A percentile compares a stretch with the other conserved stretches of the same genome.
Evolutionary conservation across 768 basidiomycete species (phyloP).

Genomic region (Strobilomyces confusus): DNA sequence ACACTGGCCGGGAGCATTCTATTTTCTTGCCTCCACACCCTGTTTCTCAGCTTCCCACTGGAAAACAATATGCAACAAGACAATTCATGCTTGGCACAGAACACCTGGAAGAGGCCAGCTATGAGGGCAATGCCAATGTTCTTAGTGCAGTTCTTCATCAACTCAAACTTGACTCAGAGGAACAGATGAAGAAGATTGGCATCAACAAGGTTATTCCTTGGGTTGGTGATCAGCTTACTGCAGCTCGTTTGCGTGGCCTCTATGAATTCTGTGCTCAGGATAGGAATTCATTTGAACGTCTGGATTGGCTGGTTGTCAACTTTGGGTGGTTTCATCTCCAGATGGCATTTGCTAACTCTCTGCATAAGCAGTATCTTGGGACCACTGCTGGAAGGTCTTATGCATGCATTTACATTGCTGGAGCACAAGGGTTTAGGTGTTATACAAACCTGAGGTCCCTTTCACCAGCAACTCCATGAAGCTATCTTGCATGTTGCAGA

Average conservation of each 20-base stretch:
- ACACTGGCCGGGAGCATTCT: constrained; percentile 13
- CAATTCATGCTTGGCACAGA: constrained; percentile 37
- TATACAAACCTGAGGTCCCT: not conserved
- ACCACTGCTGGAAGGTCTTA: not conserved
- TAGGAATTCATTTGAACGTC: constrained; percentile 34
- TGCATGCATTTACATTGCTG: not conserved
- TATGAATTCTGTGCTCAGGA: constrained; percentile 36
- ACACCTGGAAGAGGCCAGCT: constrained; percentile 37
- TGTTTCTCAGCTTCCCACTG: constrained; percentile 25
- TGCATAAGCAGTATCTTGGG: constrained; percentile 38
- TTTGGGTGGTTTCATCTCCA: constrained; percentile 42
- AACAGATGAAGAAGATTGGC: constrained; percentile 20
- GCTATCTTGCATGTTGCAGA: not conserved
- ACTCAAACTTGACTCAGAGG: constrained; percentile 13
- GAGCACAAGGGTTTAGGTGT: not conserved
- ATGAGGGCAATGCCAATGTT: constrained; percentile 32
- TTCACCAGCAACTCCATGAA: constrained; percentile 2
- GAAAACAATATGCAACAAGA: constrained; percentile 23
- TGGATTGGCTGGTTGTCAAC: constrained; percentile 31
- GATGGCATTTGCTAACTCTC: constrained; percentile 38
- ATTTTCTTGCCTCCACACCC: constrained; percentile 20
- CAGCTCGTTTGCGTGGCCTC: constrained; percentile 33
- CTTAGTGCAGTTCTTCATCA: constrained; percentile 15
- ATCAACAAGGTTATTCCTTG: constrained; percentile 28
- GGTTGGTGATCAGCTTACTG: constrained; percentile 38